Conservation (phyloP, 208 protist genomes). For the Wallacemonas rigidus region DNA sequence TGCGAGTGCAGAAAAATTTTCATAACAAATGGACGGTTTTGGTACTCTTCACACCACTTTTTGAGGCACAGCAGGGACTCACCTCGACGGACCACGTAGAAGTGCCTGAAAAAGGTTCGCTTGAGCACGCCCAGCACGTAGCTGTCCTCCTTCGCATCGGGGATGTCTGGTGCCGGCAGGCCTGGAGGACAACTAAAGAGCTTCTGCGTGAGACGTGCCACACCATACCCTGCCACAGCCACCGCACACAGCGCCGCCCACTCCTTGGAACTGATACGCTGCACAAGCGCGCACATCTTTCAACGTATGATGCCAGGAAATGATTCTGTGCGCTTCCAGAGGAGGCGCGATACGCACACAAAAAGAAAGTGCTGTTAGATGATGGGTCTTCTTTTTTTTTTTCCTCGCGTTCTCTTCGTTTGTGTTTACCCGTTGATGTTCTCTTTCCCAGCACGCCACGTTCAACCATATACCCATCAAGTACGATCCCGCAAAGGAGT, state of each 20-base stretch:
- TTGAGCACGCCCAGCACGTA: conserved; percentile 41
- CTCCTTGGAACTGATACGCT: not conserved
- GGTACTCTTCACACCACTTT: conserved; percentile 37
- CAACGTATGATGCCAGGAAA: too few relatives aligned
- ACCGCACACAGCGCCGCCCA: conserved; percentile 3
- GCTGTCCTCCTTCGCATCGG: conserved; percentile 32
- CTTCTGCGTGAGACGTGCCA: conserved; percentile 24
- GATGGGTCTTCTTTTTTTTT: conserved; percentile 4
- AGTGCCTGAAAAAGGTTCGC: conserved; percentile 53
- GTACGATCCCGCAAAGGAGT: too few relatives aligned
- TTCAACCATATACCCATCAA: too few relatives aligned
- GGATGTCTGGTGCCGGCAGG: conserved; percentile 44
- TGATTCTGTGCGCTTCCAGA: too few relatives aligned
- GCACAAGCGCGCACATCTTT: not conserved
- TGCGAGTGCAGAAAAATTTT: conserved; percentile 56
- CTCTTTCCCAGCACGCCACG: too few relatives aligned
- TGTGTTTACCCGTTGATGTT: too few relatives aligned
- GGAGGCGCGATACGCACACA: too few relatives aligned
- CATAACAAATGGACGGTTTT: conserved; percentile 58
- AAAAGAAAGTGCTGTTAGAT: not conserved
- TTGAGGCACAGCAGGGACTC: conserved; percentile 49
- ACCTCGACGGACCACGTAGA: conserved; percentile 49
- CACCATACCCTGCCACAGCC: conserved; percentile 24
- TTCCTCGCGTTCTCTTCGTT: too few relatives aligned
- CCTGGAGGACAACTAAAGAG: conserved; percentile 33